phyloP scores from a whole-genome alignment of 345 rosid species.

The Fremontodendron californicum region DNA sequence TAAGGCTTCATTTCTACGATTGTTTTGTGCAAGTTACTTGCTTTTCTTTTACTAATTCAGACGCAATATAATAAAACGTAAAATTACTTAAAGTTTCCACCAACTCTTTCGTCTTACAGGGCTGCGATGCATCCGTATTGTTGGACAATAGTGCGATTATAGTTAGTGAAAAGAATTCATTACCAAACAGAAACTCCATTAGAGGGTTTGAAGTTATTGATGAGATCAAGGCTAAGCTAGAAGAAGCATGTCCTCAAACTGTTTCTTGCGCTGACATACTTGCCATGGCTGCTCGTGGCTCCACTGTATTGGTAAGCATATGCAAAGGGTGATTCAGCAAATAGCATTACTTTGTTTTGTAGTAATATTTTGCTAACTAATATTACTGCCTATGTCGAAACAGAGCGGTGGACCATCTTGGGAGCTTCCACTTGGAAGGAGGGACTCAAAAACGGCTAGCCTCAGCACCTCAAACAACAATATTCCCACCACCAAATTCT shows the following conservation, averaged over 20 bases:
- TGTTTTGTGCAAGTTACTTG: slow-evolving; percentile 83
- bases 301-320: slow-evolving; percentile 58
- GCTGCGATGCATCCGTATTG: slow-evolving; percentile 90
- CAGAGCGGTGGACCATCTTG: slow-evolving; percentile 92
- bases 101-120: slow-evolving; percentile 39
- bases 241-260: slow-evolving; percentile 68
- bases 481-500: slow-evolving; percentile 89
- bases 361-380: not conserved
- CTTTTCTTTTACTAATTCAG: too few relatives aligned
- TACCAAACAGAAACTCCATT: slow-evolving; percentile 78
- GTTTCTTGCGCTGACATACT: slow-evolving; percentile 91
- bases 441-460: slow-evolving; percentile 80
- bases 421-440: slow-evolving; percentile 85
- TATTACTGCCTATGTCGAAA: slow-evolving; percentile 1
- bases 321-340: slow-evolving; percentile 22
- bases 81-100: not conserved
- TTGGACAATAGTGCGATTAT: slow-evolving; percentile 58
- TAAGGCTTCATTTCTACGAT: slow-evolving; percentile 94
- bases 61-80: slow-evolving; percentile 47
- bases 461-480: slow-evolving; percentile 58
- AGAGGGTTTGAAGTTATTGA: slow-evolving; percentile 87
- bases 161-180: slow-evolving; percentile 69
- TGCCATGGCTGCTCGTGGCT: slow-evolving; percentile 83
- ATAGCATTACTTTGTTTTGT: not conserved
- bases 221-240: slow-evolving; percentile 70